These are phyloP conservation scores for Penicillium sp. DNA, from an alignment of 2,329 filamentous ascomycete genomes.

Conservation along the genomic window DNA sequence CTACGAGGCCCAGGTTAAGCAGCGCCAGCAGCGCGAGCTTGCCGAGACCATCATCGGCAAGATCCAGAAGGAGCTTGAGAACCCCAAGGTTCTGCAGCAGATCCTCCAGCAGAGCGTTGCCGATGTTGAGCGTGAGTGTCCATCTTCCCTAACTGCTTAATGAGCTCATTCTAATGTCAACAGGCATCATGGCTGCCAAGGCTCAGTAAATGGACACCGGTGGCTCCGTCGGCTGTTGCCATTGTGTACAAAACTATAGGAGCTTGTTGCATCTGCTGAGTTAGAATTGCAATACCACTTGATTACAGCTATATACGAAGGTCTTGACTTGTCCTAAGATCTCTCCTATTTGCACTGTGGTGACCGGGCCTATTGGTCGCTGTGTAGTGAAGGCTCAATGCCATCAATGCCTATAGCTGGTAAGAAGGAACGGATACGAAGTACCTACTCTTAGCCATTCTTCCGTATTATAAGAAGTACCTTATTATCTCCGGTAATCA, in stretches of 20 bases:
- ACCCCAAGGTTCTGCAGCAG: constrained; percentile 93
- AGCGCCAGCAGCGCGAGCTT: constrained; percentile 95
- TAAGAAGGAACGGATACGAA: background rate
- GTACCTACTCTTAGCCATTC: background rate
- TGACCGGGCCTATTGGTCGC: background rate
- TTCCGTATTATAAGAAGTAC: background rate
- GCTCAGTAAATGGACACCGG: constrained; percentile 35
- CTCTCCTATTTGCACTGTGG: background rate
- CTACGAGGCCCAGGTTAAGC: constrained; percentile 98
- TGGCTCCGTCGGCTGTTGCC: constrained; percentile 30
- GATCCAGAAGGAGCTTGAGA: constrained; percentile 98
- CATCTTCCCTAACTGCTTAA: background rate
- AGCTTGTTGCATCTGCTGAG: constrained; percentile 34
- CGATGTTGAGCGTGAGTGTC: constrained; percentile 83
- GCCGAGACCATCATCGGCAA: constrained; percentile 90
- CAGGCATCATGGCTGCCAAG: constrained; percentile 41
- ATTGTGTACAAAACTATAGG: constrained; percentile 41
- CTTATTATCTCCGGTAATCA: background rate
- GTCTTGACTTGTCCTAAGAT: background rate
- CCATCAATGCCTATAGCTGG: background rate
- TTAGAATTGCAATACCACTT: constrained; percentile 39
- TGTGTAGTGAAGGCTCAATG: background rate
- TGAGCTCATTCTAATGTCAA: constrained; percentile 12
- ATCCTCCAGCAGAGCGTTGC: constrained; percentile 94
- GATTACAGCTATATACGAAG: constrained; percentile 10